A percentile compares a stretch with the other conserved stretches of the same genome.
Conservation (phyloP, 140 eudicot genomes). For the Cichorium intybus region DNA sequence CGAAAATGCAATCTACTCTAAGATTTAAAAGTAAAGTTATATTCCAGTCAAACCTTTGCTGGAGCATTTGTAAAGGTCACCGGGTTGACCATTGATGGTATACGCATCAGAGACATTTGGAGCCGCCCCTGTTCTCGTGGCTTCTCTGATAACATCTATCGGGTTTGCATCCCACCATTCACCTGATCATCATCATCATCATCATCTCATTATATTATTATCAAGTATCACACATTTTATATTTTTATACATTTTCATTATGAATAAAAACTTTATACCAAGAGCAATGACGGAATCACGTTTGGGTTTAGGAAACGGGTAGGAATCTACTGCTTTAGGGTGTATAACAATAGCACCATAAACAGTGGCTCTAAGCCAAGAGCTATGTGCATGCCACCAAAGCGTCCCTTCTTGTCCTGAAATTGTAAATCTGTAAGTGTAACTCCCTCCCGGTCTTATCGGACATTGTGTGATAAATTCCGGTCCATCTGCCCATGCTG, state of each 20-base stretch:
- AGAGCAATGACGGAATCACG: slow-evolving; percentile 69
- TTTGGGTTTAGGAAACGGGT: slow-evolving; percentile 84
- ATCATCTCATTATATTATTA: slow-evolving; percentile 1
- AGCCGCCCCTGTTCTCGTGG: slow-evolving; percentile 83
- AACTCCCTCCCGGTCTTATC: slow-evolving; percentile 87
- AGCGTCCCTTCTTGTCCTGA: slow-evolving; percentile 90
- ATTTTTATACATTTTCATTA: not conserved
- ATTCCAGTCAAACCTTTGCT: slow-evolving; percentile 79
- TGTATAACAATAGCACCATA: slow-evolving; percentile 78
- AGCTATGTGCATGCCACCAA: slow-evolving; percentile 99
- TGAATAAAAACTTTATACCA: slow-evolving; percentile 38
- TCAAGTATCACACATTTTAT: not conserved
- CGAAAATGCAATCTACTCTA: too few species aligned
- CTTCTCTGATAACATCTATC: slow-evolving; percentile 65
- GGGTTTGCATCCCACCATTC: slow-evolving; percentile 99
- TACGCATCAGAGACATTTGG: slow-evolving; percentile 95
- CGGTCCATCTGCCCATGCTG: slow-evolving; percentile 97
- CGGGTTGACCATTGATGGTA: slow-evolving; percentile 97
- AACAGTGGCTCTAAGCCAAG: slow-evolving; percentile 92
- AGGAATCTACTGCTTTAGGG: slow-evolving; percentile 65
- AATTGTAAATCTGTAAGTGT: slow-evolving; percentile 75
- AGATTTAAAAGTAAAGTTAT: too few species aligned
- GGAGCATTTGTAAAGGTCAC: slow-evolving; percentile 90
- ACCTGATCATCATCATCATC: slow-evolving; percentile 59
- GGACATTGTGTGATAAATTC: slow-evolving; percentile 96